phyloP scores from a whole-genome alignment of 192 early-diverging fungal genomes.

The Coemansia sp. region DNA sequence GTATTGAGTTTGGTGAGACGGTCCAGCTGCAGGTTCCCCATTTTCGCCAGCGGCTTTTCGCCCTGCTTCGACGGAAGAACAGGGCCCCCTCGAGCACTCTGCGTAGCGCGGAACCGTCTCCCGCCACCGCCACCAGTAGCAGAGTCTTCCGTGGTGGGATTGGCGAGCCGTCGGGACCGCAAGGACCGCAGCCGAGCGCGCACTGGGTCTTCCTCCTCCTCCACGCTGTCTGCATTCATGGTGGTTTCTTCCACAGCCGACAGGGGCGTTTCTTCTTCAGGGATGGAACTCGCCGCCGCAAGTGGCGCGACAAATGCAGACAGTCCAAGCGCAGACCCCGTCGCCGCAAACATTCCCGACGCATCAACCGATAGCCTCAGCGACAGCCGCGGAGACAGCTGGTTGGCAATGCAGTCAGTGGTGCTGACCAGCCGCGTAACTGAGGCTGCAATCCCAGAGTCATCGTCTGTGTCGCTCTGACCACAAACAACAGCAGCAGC shows the following conservation, averaged over 20 bases:
- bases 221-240: neutral
- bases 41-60: slow-evolving; percentile 22
- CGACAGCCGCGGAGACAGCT: slow-evolving; percentile 34
- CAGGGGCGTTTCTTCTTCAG: neutral
- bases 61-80: neutral
- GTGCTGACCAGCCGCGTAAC: slow-evolving; percentile 14
- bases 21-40: slow-evolving; percentile 50
- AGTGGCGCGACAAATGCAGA: slow-evolving; percentile 25
- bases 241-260: neutral
- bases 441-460: slow-evolving; percentile 35
- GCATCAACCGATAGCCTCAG: slow-evolving; percentile 41
- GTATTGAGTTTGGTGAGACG: slow-evolving; percentile 56
- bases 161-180: slow-evolving; percentile 20
- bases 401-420: neutral
- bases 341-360: slow-evolving; percentile 11
- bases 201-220: slow-evolving; percentile 9
- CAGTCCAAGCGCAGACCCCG: slow-evolving; percentile 14
- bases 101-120: slow-evolving; percentile 36
- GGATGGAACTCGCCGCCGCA: neutral
- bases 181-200: slow-evolving; percentile 33
- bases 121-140: too few relatives aligned
- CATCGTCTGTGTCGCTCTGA: slow-evolving; percentile 36
- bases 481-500: neutral
- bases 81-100: slow-evolving; percentile 5
- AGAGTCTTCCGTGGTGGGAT: neutral